Conservation (phyloP, 768 basidiomycete genomes). For the Ramaria rubella region DNA sequence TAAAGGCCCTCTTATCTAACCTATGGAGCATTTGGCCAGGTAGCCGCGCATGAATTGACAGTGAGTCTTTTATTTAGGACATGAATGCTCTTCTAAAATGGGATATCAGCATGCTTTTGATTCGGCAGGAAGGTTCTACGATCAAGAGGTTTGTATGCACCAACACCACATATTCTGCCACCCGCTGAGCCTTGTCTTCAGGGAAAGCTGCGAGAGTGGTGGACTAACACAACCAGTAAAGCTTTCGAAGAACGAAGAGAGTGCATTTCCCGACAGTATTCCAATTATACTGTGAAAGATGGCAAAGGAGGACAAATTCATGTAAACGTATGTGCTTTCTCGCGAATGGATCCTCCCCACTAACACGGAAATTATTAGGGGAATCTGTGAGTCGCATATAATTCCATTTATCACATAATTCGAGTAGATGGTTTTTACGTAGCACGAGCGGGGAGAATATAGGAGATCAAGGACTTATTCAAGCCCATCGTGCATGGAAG, state of each 20-base stretch:
- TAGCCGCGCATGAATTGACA: slow-evolving; percentile 89
- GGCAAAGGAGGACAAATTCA: slow-evolving; percentile 77
- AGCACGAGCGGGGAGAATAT: slow-evolving; percentile 92
- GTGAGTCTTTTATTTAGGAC: slow-evolving; percentile 34
- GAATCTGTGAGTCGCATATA: slow-evolving; percentile 49
- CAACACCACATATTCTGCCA: neutral
- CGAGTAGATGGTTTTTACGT: slow-evolving; percentile 5
- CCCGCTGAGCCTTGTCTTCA: neutral
- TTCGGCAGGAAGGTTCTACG: slow-evolving; percentile 83
- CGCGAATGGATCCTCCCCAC: slow-evolving; percentile 8
- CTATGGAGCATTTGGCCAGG: slow-evolving; percentile 89
- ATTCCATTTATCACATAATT: slow-evolving; percentile 9
- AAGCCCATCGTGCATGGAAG: slow-evolving; percentile 91
- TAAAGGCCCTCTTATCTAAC: slow-evolving; percentile 79
- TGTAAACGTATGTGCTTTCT: slow-evolving; percentile 59
- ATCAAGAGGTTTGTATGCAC: slow-evolving; percentile 43
- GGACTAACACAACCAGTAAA: slow-evolving; percentile 80
- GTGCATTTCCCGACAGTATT: slow-evolving; percentile 90
- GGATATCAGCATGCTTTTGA: slow-evolving; percentile 75
- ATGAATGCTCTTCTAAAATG: neutral
- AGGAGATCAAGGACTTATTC: slow-evolving; percentile 77
- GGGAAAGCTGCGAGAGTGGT: slow-evolving; percentile 87
- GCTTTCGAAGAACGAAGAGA: slow-evolving; percentile 78
- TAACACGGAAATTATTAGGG: slow-evolving; percentile 38
- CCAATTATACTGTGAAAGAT: slow-evolving; percentile 81